Conservation (phyloP, 2,329 filamentous ascomycete species). For the Akanthomyces muscarius region DNA sequence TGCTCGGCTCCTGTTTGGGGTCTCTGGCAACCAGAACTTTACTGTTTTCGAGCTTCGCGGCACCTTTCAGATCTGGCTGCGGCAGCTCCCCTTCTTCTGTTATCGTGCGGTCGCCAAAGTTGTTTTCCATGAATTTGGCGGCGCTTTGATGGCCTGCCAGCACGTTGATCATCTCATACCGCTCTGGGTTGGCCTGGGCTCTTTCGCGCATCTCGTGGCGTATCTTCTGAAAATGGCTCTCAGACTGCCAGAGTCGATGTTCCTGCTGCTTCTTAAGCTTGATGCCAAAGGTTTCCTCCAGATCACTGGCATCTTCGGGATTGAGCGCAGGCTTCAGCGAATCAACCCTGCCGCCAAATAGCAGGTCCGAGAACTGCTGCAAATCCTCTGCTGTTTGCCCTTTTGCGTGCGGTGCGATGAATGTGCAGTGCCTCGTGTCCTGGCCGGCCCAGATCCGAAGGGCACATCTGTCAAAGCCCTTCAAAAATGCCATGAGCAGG, state of each 20-base stretch:
- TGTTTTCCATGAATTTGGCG: neutral
- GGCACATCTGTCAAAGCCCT: neutral
- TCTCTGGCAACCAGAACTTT: slow-evolving; percentile 1
- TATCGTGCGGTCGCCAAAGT: neutral
- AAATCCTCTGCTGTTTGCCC: neutral
- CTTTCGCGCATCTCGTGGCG: neutral
- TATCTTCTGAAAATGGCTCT: neutral
- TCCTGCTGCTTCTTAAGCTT: neutral
- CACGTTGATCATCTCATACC: neutral
- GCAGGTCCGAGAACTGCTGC: neutral
- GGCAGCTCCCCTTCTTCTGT: neutral
- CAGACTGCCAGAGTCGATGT: neutral
- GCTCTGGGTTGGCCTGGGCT: neutral
- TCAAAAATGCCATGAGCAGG: neutral
- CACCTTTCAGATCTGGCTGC: neutral
- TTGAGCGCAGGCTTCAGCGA: neutral
- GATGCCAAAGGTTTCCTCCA: neutral
- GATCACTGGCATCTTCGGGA: neutral
- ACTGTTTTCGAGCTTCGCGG: neutral
- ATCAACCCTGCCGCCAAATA: neutral
- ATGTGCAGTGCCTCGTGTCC: neutral
- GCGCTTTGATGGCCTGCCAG: neutral
- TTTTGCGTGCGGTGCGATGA: neutral
- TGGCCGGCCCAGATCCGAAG: neutral
- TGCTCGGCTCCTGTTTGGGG: neutral